Conservation (phyloP, 805 yeast genomes). For the Metschnikowia lachancei region DNA sequence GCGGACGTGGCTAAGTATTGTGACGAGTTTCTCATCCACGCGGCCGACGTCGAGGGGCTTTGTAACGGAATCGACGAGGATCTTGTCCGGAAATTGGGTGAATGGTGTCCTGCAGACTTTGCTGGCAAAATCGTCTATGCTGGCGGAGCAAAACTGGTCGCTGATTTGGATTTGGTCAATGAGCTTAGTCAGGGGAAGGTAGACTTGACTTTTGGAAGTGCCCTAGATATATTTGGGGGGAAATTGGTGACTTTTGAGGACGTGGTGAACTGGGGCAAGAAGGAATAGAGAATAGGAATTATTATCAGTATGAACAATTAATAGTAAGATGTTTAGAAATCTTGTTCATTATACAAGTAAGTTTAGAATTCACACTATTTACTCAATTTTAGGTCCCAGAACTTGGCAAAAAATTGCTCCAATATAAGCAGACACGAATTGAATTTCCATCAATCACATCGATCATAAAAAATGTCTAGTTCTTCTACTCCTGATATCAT, state of each 20-base stretch:
- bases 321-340: no score
- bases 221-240: conserved; percentile 95
- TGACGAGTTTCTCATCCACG: conserved; percentile 87
- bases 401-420: no score
- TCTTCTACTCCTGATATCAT: no score
- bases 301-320: no score
- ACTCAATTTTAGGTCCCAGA: no score
- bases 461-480: no score
- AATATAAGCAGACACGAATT: no score
- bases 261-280: conserved; percentile 60
- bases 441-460: no score
- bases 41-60: conserved; percentile 97
- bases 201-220: conserved; percentile 90
- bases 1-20: conserved; percentile 59
- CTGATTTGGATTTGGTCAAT: conserved; percentile 67
- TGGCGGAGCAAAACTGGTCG: conserved; percentile 84
- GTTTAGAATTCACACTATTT: no score
- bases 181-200: conserved; percentile 74
- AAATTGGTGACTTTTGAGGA: conserved; percentile 70
- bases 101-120: conserved; percentile 62
- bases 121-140: conserved; percentile 85
- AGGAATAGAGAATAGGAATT: no score
- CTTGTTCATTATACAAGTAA: no score
- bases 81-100: conserved; percentile 66
- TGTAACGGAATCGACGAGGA: conserved; percentile 89